phyloP scores from a whole-genome alignment of 148 eudicot genomes.

The Arbutus unedo region DNA sequence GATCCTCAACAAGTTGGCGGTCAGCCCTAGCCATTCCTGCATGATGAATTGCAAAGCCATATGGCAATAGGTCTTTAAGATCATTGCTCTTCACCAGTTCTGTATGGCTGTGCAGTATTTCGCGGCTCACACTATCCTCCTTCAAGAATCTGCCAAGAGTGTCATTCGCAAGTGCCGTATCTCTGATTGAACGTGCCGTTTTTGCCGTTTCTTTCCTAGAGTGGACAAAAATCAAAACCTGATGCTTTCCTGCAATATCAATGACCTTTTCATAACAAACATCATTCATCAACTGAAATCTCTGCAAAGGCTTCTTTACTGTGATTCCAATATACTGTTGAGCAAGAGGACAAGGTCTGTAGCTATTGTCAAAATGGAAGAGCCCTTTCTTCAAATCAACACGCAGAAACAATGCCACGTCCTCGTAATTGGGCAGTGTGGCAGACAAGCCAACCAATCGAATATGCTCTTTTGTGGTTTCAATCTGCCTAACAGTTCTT shows the following conservation, averaged over 20 bases:
- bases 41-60: conserved; percentile 68
- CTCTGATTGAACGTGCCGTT: conserved; percentile 62
- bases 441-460: conserved; percentile 64
- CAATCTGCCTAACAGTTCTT: conserved; percentile 65
- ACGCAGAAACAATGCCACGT: conserved; percentile 60
- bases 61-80: conserved; percentile 58
- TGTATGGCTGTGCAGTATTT: conserved; percentile 49
- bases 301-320: conserved; percentile 64
- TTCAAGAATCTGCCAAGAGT: conserved; percentile 54
- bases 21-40: conserved; percentile 71
- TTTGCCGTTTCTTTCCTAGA: conserved; percentile 70
- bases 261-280: conserved; percentile 65
- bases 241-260: conserved; percentile 59
- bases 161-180: conserved; percentile 56
- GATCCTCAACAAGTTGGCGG: conserved; percentile 55
- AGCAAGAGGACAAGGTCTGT: conserved; percentile 71
- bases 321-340: conserved; percentile 66
- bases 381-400: conserved; percentile 51
- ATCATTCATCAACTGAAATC: conserved; percentile 71
- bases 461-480: conserved; percentile 62
- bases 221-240: conserved; percentile 63
- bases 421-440: conserved; percentile 64
- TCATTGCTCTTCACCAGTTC: conserved; percentile 63
- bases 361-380: conserved; percentile 60
- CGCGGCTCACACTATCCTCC: conserved; percentile 65